Conservation (phyloP, 257 asterid species). For the Solanum infundibuliforme region DNA sequence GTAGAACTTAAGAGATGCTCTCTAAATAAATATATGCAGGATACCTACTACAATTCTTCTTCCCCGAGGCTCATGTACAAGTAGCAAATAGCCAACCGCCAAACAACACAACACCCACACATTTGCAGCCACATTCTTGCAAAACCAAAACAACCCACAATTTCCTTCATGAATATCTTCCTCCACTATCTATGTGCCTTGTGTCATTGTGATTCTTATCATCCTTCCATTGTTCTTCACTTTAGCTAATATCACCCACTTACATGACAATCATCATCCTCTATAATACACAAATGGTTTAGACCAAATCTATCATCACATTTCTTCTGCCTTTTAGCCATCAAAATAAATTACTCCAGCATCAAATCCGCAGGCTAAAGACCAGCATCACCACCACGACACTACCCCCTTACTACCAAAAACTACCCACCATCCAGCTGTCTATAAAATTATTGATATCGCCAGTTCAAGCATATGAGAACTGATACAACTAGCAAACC, state of each 20-base stretch:
- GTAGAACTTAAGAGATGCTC: neutral
- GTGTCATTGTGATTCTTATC: neutral
- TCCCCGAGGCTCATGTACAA: neutral
- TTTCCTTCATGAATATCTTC: neutral
- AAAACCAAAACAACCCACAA: neutral
- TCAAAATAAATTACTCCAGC: neutral
- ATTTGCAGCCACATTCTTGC: neutral
- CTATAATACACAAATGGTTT: neutral
- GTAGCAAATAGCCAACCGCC: neutral
- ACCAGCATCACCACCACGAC: neutral
- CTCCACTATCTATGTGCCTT: neutral
- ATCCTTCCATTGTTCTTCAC: neutral
- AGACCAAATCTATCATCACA: neutral
- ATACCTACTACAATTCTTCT: neutral
- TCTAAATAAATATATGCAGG: neutral
- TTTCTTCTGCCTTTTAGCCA: neutral
- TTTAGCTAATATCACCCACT: neutral
- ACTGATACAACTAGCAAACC: neutral
- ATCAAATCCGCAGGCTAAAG: neutral
- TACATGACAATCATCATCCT: neutral
- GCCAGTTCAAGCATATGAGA: neutral
- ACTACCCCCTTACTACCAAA: neutral
- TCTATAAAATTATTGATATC: neutral
- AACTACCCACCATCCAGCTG: neutral
- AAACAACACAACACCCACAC: neutral